Evolutionary conservation across 495 filamentous ascomycete species (phyloP), one percentile per base, ranked within the genome.

Genomic region (Thozetella sp.): DNA sequence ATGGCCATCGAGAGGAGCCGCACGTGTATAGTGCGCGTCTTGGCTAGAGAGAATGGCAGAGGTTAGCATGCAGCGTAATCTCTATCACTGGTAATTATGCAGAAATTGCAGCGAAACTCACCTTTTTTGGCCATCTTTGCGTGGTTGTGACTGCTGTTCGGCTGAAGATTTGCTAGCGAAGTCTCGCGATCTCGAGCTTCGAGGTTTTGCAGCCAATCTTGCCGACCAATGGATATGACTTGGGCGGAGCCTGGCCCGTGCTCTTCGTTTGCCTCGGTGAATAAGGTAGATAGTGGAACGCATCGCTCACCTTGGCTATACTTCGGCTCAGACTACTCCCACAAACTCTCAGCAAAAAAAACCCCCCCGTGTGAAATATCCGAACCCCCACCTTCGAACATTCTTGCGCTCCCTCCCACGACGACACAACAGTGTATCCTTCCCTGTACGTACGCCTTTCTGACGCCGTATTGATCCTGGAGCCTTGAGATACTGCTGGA

Each of bases 1-100:
- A 96, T 88, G 61, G 96, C 96, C 96, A 98, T 99, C 56, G 93
- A 97, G 74, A 99, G 82, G 55, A 99, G 90, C 70, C 96, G 93
- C 69, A 98, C 95, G 67, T 88, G 82, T 68, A 98, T 86, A 55
- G 93, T 90, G 65, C 96, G 92, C 61, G 95, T 90, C 84, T 97
- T 99, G 51, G 84, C 95, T 97, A 72, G 25, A 26, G 15, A 50
- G 3, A 23, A 12, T 26, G 55, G 1, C 10, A 4, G 10, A 2
- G 10, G 50, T 55, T 54, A 54, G 52, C 27, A 19, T 22, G 10
- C n/a, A n/a, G n/a, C n/a, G n/a, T n/a, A n/a, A n/a, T n/a, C n/a
- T n/a, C n/a, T n/a, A n/a, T n/a, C n/a, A n/a, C n/a, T n/a, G n/a
- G n/a, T n/a, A n/a, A n/a, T n/a, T n/a, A n/a, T n/a, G n/a, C n/a